phyloP scores from a whole-genome alignment of 139 green algal species.

The Eudorina sp. region DNA sequence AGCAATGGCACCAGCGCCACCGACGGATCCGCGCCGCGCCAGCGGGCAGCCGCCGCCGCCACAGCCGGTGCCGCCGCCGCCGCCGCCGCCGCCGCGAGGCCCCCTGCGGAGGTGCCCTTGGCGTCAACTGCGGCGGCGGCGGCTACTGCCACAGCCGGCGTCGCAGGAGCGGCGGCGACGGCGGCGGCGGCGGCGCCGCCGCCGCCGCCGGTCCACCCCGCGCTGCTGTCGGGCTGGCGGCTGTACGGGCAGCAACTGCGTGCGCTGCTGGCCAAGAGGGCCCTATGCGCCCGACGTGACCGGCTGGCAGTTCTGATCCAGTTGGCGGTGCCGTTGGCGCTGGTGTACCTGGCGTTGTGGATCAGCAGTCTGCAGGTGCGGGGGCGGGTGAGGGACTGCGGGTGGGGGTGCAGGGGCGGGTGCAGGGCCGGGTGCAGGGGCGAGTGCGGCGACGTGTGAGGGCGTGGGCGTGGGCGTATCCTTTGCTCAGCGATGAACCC shows the following conservation, averaged over 20 bases:
- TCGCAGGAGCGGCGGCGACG: not conserved
- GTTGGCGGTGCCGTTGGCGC: constrained; percentile 61
- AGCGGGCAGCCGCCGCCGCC: no score
- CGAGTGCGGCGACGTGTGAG: no score
- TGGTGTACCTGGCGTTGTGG: constrained; percentile 62
- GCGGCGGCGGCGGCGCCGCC: not conserved
- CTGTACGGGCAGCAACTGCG: constrained; percentile 73
- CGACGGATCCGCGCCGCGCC: no score
- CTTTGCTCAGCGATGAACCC: no score
- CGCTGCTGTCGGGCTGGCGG: constrained; percentile 11
- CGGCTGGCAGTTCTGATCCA: constrained; percentile 72
- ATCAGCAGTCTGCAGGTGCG: constrained; percentile 61
- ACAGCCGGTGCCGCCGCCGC: not conserved
- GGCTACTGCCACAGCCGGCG: not conserved
- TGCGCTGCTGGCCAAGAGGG: constrained; percentile 78
- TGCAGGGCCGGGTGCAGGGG: no score
- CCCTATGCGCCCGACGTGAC: constrained; percentile 72
- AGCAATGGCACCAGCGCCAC: no score
- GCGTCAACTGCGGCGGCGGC: not conserved
- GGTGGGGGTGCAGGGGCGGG: no score
- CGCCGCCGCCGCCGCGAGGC: not conserved
- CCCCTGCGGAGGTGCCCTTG: not conserved
- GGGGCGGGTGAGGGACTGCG: no score
- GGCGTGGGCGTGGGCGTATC: no score
- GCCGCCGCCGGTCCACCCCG: not conserved